Evolutionary conservation across 1,284 basidiomycete species (phyloP), one percentile per base, ranked within the genome.

Genomic region (Ceratobasidium sp.): DNA sequence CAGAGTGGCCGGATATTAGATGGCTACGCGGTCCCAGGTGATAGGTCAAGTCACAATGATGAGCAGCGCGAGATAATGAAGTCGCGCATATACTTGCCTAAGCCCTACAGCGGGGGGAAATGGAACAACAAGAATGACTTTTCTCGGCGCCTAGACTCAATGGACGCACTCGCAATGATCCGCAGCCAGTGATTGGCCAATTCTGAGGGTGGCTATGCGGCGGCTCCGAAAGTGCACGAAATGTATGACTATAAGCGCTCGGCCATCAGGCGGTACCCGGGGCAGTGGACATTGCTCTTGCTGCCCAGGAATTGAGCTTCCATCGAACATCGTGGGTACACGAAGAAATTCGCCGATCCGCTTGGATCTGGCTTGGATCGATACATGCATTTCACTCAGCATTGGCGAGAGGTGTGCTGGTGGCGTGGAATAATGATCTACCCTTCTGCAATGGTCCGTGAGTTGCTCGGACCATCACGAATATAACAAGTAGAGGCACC

Each of bases 191-290:
- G n/a, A n/a, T n/a, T n/a, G n/a, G n/a, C n/a, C n/a, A n/a, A n/a
- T n/a, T n/a, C n/a, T n/a, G n/a, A n/a, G 26, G 11, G 30, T 30
- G 54, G 30, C 30, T 35, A 28, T 23, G 28, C 16, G 21, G 8
- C 18, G 6, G 6, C 18, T 5, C 47, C 18, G n/a, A 28, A n/a
- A 43, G 35, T 23, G 16, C 14, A 11, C 14, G 16, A 14, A 46
- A 4, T 11, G 9, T 14, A 8, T 59, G 14, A 1, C n/a, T 41
- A 26, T 14, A 43, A 43, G 38, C 57, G 57, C 57, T 43, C 57
- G 57, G 57, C 6, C 57, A 59, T 59, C 18, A 2, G 14, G 32
- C 44, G 35, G 38, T 43, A 43, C 18, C 57, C 57, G 57, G 44
- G 6, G 18, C 32, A 21, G 18, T 35, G 54, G 54, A 57, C 18